These are phyloP conservation scores for Bretschneidera sinensis DNA, from an alignment of 345 rosid species.

Conservation along the genomic window DNA sequence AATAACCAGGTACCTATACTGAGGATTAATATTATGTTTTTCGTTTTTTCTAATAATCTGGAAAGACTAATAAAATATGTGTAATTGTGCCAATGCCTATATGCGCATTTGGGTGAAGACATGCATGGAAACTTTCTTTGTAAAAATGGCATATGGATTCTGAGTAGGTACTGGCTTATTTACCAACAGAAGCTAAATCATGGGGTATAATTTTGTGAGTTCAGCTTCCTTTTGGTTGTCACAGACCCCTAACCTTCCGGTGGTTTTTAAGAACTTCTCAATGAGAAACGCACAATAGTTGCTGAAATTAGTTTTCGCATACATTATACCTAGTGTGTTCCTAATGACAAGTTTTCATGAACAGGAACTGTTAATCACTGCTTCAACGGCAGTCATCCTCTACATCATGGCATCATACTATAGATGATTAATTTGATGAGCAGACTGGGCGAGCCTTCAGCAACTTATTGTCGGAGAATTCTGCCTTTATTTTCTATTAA, in stretches of 20 bases:
- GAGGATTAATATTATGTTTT: conserved; percentile 1
- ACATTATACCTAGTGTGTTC: neutral
- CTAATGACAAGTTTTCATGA: conserved; percentile 11
- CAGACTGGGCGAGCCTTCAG: neutral
- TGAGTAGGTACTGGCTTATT: too few relatives aligned
- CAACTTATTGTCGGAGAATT: neutral
- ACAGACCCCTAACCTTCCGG: neutral
- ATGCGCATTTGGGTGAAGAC: conserved; percentile 5
- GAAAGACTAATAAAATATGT: neutral
- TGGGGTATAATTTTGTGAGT: neutral
- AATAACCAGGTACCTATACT: conserved; percentile 67
- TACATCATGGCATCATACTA: conserved; percentile 48
- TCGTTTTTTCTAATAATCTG: conserved; percentile 5
- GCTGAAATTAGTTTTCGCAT: neutral
- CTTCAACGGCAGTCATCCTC: conserved; percentile 43
- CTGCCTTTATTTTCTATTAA: conserved; percentile 1
- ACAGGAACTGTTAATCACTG: conserved; percentile 66
- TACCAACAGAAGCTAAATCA: neutral
- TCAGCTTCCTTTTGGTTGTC: conserved; percentile 10
- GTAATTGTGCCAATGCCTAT: neutral
- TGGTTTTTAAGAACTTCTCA: conserved; percentile 1
- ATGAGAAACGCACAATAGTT: neutral
- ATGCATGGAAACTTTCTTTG: neutral
- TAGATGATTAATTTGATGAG: conserved; percentile 26
- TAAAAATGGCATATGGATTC: neutral